phyloP scores from a whole-genome alignment of 768 basidiomycete species.

The Suillus subalutaceus region DNA sequence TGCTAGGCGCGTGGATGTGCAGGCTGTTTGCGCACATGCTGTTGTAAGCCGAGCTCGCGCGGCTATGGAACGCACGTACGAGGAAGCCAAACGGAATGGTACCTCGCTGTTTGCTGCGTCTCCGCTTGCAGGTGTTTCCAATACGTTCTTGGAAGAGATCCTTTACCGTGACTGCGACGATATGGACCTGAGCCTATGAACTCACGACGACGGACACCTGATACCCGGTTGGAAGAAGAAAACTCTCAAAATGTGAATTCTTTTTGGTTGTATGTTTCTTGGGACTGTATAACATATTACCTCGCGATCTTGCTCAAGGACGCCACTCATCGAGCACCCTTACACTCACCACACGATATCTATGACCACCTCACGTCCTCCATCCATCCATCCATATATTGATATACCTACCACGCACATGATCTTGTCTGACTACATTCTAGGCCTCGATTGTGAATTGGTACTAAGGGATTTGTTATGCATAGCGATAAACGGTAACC shows the following conservation, averaged over 20 bases:
- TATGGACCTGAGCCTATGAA: slow-evolving; percentile 46
- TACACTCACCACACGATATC: slow-evolving; percentile 13
- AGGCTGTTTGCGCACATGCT: slow-evolving; percentile 60
- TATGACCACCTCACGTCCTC: slow-evolving; percentile 19
- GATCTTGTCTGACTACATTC: slow-evolving; percentile 2
- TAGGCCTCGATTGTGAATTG: slow-evolving; percentile 19
- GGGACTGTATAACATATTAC: slow-evolving; percentile 41
- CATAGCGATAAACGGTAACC: slow-evolving; percentile 21
- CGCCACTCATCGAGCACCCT: slow-evolving; percentile 6
- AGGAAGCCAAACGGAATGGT: slow-evolving; percentile 37
- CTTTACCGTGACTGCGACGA: slow-evolving; percentile 41
- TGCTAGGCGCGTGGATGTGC: slow-evolving; percentile 54
- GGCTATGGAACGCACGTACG: slow-evolving; percentile 59
- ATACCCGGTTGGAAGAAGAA: background rate
- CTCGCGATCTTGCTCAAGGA: slow-evolving; percentile 34
- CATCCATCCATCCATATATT: slow-evolving; percentile 5
- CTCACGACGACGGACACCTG: background rate
- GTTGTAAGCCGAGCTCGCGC: slow-evolving; percentile 65
- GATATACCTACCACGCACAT: slow-evolving; percentile 28
- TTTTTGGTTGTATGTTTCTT: slow-evolving; percentile 35
- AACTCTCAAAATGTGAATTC: slow-evolving; percentile 13
- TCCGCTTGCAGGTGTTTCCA: slow-evolving; percentile 61
- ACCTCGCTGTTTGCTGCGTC: slow-evolving; percentile 56
- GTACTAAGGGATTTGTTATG: slow-evolving; percentile 20
- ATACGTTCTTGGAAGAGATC: slow-evolving; percentile 68